Evolutionary conservation across 305 asterid species (phyloP).

Genomic region (Striga hermonthica): DNA sequence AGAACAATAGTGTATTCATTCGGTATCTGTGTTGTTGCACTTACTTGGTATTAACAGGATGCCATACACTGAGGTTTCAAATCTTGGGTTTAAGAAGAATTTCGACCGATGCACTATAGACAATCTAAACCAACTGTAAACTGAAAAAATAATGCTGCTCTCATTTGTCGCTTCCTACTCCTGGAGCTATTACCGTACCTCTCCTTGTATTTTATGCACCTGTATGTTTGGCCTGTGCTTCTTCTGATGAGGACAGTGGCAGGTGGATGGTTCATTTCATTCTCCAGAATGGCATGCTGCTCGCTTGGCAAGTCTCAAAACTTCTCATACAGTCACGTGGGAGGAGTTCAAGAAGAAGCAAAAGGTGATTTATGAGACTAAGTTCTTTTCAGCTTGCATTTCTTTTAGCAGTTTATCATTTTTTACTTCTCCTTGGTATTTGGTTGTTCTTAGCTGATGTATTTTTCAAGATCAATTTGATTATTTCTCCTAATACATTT

Average conservation of each 20-base stretch:
- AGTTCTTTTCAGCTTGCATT: conserved; percentile 12
- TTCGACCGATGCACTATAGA: too few relatives aligned
- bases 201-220: conserved; percentile 5
- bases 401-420: background rate
- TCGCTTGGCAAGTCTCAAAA: conserved; percentile 95
- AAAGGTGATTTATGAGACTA: conserved; percentile 53
- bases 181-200: background rate
- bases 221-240: conserved; percentile 30
- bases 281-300: conserved; percentile 99
- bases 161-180: background rate
- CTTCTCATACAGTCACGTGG: conserved; percentile 95
- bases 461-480: background rate
- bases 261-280: conserved; percentile 99
- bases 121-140: too few relatives aligned
- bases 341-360: conserved; percentile 95
- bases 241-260: conserved; percentile 84
- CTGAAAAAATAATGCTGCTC: too few relatives aligned
- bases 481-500: background rate
- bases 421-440: background rate
- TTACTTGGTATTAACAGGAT: background rate
- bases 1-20: too few relatives aligned
- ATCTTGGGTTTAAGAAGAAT: too few relatives aligned
- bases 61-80: too few relatives aligned
- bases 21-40: background rate
- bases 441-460: background rate